Percentiles rank a stretch among this genome's conserved stretches.
Evolutionary conservation across 2,329 filamentous ascomycete species (phyloP).

Genomic region (Nemania sp.): DNA sequence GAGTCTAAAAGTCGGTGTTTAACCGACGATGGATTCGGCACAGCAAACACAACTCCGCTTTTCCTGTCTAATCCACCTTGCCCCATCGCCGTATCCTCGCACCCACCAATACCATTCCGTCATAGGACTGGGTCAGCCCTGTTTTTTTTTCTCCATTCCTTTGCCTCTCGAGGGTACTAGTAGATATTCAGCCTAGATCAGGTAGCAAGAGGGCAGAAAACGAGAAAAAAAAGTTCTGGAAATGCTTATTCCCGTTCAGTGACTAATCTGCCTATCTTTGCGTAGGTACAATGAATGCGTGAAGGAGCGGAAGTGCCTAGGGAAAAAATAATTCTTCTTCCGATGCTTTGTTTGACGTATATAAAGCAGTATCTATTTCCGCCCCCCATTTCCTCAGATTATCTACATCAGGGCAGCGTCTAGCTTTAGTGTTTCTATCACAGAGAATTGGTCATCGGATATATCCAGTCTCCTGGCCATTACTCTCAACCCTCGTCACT

Average conservation of each 20-base stretch:
- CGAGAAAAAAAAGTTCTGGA: neutral
- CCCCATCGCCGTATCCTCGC: conserved; percentile 9
- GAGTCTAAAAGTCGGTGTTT: conserved; percentile 23
- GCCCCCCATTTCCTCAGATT: neutral
- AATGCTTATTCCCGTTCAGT: conserved; percentile 35
- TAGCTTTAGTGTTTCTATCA: neutral
- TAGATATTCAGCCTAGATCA: conserved; percentile 27
- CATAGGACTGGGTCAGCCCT: conserved; percentile 21
- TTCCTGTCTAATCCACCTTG: conserved; percentile 30
- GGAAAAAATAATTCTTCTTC: neutral
- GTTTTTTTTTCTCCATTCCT: conserved; percentile 14
- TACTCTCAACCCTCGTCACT: neutral
- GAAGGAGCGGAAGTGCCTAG: neutral
- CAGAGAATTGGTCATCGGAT: conserved; percentile 7
- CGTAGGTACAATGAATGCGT: neutral
- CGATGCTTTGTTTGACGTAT: conserved; percentile 20
- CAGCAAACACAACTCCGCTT: conserved; percentile 26
- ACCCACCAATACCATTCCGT: conserved; percentile 28
- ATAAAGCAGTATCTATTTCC: neutral
- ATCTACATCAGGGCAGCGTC: neutral
- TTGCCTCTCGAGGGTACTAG: conserved; percentile 20
- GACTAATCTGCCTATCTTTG: conserved; percentile 1
- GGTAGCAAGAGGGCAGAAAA: conserved; percentile 1
- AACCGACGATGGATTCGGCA: conserved; percentile 10
- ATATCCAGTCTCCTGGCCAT: conserved; percentile 7